Conservation (phyloP, 352 stramenopile species). For the Phytopythium mirpurense region DNA sequence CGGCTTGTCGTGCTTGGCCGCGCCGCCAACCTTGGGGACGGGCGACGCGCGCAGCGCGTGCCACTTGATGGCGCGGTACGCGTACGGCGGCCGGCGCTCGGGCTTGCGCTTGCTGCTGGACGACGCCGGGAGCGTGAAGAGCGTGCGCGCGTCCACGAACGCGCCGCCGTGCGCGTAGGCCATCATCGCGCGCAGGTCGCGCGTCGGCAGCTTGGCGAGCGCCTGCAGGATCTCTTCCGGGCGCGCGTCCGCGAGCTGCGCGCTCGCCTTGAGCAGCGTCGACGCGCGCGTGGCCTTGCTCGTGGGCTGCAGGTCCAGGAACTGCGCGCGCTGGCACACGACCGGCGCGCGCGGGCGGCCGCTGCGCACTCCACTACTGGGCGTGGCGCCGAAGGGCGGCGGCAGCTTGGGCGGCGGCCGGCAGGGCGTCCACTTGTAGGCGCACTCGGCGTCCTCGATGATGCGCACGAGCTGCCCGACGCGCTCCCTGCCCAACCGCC, state of each 20-base stretch:
- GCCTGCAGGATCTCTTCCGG: constrained; percentile 53
- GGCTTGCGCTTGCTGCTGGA: constrained; percentile 7
- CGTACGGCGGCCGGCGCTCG: constrained; percentile 15
- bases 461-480: constrained; percentile 70
- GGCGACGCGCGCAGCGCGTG: constrained; percentile 26
- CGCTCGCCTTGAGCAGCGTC: constrained; percentile 58
- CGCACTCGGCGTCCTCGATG: constrained; percentile 70
- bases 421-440: constrained; percentile 59
- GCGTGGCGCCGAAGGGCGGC: constrained; percentile 4
- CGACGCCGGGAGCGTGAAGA: constrained; percentile 50
- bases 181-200: constrained; percentile 54
- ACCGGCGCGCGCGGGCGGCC: constrained; percentile 8
- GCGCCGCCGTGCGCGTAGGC: constrained; percentile 46
- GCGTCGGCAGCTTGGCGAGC: constrained; percentile 52
- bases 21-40: neutral
- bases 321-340: constrained; percentile 47
- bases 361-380: too few species aligned
- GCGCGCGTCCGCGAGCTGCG: constrained; percentile 41
- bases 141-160: constrained; percentile 59
- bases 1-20: constrained; percentile 11
- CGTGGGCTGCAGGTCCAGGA: constrained; percentile 58
- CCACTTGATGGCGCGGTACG: constrained; percentile 77
- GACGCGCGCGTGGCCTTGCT: constrained; percentile 54
- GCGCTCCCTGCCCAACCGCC: constrained; percentile 68
- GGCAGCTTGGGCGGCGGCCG: constrained; percentile 6